phyloP scores from a whole-genome alignment of 495 filamentous ascomycete species.

The Amorphotheca resinae region DNA sequence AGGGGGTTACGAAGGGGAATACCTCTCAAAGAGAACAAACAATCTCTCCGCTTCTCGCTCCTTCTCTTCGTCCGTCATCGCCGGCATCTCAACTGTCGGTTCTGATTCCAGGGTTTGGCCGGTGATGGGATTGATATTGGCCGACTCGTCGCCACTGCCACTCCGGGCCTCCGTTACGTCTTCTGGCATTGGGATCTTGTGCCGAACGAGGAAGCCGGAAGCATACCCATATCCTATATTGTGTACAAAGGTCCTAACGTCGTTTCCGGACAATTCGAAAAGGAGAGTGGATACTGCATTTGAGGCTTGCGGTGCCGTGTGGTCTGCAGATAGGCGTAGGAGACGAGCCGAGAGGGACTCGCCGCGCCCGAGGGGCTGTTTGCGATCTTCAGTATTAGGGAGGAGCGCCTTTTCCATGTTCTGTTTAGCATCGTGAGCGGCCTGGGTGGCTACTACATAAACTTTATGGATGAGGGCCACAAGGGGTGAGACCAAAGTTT shows the following conservation, averaged over 20 bases:
- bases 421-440: conserved; percentile 47
- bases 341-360: conserved; percentile 65
- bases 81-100: conserved; percentile 37
- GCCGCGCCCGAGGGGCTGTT: conserved; percentile 61
- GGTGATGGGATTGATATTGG: conserved; percentile 69
- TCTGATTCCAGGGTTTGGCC: conserved; percentile 73
- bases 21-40: conserved; percentile 93
- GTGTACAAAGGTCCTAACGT: conserved; percentile 56
- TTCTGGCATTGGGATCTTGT: conserved; percentile 64
- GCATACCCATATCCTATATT: conserved; percentile 91
- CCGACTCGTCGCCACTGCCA: conserved; percentile 20
- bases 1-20: conserved; percentile 15
- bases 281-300: conserved; percentile 66
- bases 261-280: conserved; percentile 73
- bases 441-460: conserved; percentile 62
- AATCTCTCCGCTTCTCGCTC: conserved; percentile 85
- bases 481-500: conserved; percentile 55
- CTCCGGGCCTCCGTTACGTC: conserved; percentile 47
- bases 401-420: conserved; percentile 58
- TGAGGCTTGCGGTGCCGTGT: conserved; percentile 54
- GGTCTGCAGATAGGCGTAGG: conserved; percentile 65
- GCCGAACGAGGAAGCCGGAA: conserved; percentile 74
- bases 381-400: conserved; percentile 69
- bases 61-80: conserved; percentile 87
- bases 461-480: conserved; percentile 57